Evolutionary conservation across 257 asterid genomes (phyloP), one percentile per base, ranked within the genome.

Genomic region (Linderniella brevidens): DNA sequence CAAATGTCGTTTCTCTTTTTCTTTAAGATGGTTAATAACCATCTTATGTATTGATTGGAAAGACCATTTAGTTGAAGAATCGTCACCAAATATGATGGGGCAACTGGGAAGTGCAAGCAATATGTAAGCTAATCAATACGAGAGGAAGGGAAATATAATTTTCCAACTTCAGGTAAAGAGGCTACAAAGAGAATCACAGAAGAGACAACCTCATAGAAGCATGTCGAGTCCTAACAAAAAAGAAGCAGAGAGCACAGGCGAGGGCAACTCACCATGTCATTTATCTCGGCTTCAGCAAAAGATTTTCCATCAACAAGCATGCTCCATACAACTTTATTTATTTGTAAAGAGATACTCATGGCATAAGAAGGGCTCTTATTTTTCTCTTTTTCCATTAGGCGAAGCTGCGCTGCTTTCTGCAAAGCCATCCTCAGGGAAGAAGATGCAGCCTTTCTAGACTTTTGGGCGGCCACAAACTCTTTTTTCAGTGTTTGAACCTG

Each of bases 211-310:
- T 25, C 32, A 25, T 25, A 2, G 32, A 25, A 25, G 32, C 32
- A 25, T 25, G n/a, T n/a, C n/a, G n/a, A n/a, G n/a, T n/a, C n/a
- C n/a, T n/a, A n/a, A n/a, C n/a, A n/a, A n/a, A n/a, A n/a, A 37
- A 37, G 40, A 37, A 37, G 11, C 11, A 8, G 40, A 11, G 11
- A 13, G 13, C 15, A 10, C 43, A 46, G 53, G 38, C 56, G 56
- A 64, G 17, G 53, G 38, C 56, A 54, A 64, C 81, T 72, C 68
- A 85, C 99, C 96, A 90, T 71, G 62, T 90, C 96, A 64, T 79
- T 90, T 75, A 90, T 77, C 82, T 90, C 96, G 49, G 99, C 96
- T 77, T 90, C 99, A 46, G 96, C 99, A 60, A 90, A 90, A 39
- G 96, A 72, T 69, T 74, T 82, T 55, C 99, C 99, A 68, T 90